Evolutionary conservation across 2,329 filamentous ascomycete species (phyloP), one percentile per base, ranked within the genome.

Genomic region (Madurella mycetomatis): DNA sequence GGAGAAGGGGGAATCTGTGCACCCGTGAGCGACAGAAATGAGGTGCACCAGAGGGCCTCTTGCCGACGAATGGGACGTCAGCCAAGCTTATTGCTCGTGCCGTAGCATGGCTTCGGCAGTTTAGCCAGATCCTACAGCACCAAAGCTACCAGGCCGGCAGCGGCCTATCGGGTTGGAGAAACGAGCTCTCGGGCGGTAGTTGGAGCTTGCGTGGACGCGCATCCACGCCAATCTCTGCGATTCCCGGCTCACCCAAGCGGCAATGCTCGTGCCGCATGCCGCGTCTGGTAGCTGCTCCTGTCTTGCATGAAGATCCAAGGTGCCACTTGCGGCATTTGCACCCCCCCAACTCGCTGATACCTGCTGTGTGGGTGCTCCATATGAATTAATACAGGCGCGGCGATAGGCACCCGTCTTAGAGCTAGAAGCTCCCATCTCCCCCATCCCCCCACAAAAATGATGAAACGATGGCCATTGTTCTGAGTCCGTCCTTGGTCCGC

Each of bases 91-190:
- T 52, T 55, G 46, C 44, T 40, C 37, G 18, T 39, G 30, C 17
- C 46, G 48, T 50, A 41, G 48, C 44, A 31, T 50, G 48, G 45
- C 54, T 44, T 57, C 57, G 56, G 59, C 55, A 61, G 57, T 59
- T 60, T 60, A 59, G 53, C 48, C 58, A 58, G 43, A 53, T 41
- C 41, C 44, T 9, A 15, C 39, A 5, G 34, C 43, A n/a, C 9
- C 17, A 4, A 25, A 45, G 41, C 16, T 25, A n/a, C 32, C 17
- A 32, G 39, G n/a, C n/a, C 25, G 49, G 17, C 41, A 44, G 39
- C 32, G 13, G 19, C 44, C 44, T 46, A 46, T 46, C 19, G 44
- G 44, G 44, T 46, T 31, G 19, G 25, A 37, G 34, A 37, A 25
- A 30, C 11, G 11, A 18, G 25, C 41, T 30, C 41, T 30, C 51